A percentile compares a stretch with the other conserved stretches of the same genome.
Evolutionary conservation across 495 filamentous ascomycete species (phyloP).

Genomic region (Alectoria sarmentosa): DNA sequence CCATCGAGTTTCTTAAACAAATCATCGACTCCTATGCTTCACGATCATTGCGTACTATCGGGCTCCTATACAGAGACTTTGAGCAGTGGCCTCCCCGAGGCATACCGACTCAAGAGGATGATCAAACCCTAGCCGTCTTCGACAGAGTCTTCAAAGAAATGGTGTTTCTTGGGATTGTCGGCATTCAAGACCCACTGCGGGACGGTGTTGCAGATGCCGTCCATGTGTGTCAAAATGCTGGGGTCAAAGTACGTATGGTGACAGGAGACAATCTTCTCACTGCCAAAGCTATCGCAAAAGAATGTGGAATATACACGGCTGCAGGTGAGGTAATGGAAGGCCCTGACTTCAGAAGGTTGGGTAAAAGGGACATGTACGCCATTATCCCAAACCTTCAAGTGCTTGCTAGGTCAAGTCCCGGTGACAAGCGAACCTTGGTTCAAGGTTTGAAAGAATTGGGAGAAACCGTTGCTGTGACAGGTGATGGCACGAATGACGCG

Average conservation of each 20-base stretch:
- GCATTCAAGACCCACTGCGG: slow-evolving; percentile 84
- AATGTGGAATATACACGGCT: slow-evolving; percentile 72
- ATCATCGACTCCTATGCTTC: slow-evolving; percentile 73
- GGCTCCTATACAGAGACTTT: slow-evolving; percentile 80
- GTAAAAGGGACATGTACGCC: slow-evolving; percentile 55
- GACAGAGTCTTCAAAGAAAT: slow-evolving; percentile 74
- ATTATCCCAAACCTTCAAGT: slow-evolving; percentile 73
- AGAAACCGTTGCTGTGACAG: slow-evolving; percentile 89
- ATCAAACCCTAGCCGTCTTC: slow-evolving; percentile 64
- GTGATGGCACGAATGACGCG: slow-evolving; percentile 89
- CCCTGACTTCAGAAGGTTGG: slow-evolving; percentile 68
- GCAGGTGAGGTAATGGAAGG: slow-evolving; percentile 81
- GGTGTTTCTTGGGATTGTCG: slow-evolving; percentile 70
- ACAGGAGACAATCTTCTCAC: slow-evolving; percentile 83
- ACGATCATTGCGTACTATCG: slow-evolving; percentile 81
- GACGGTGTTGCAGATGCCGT: slow-evolving; percentile 71
- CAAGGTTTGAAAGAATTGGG: slow-evolving; percentile 72
- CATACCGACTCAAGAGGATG: slow-evolving; percentile 57
- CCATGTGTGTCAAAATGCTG: slow-evolving; percentile 63
- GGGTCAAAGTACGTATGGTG: slow-evolving; percentile 84
- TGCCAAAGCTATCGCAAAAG: slow-evolving; percentile 75
- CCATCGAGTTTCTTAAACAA: slow-evolving; percentile 50
- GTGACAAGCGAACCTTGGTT: slow-evolving; percentile 78
- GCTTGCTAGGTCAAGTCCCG: slow-evolving; percentile 75
- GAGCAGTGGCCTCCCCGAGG: slow-evolving; percentile 77